Conservation (phyloP, 2,329 filamentous ascomycete genomes). For the Colletotrichum sp. region DNA sequence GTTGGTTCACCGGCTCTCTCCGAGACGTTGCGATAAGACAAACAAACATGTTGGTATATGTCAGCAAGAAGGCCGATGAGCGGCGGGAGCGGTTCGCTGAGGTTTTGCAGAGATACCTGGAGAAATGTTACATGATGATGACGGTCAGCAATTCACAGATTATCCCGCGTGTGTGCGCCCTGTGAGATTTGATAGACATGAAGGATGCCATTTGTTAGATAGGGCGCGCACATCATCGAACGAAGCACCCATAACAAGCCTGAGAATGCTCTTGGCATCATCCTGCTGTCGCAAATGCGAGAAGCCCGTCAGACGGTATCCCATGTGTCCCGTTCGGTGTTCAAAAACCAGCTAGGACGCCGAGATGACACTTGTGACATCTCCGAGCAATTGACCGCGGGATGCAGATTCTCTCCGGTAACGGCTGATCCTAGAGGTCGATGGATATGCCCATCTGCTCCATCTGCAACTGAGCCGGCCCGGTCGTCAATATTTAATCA, state of each 20-base stretch:
- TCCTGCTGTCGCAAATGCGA: neutral
- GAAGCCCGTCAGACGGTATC: neutral
- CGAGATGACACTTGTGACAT: neutral
- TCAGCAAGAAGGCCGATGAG: neutral
- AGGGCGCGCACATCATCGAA: neutral
- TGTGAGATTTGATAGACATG: neutral
- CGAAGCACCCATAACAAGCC: neutral
- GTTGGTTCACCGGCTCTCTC: neutral
- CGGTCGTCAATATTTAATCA: neutral
- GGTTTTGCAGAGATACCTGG: neutral
- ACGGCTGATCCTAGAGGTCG: neutral
- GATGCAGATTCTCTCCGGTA: neutral
- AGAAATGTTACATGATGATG: neutral
- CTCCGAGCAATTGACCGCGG: neutral
- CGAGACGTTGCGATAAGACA: neutral
- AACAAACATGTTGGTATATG: neutral
- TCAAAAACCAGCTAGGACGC: neutral
- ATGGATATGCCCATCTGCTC: neutral
- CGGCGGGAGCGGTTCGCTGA: neutral
- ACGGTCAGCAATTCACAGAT: neutral
- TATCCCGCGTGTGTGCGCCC: neutral
- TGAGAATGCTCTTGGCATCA: neutral
- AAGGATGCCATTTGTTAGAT: neutral
- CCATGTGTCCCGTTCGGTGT: neutral
- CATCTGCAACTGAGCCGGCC: neutral